Conservation (phyloP, 176 grass and related monocot genomes). For the Eremochloa ophiuroides region DNA sequence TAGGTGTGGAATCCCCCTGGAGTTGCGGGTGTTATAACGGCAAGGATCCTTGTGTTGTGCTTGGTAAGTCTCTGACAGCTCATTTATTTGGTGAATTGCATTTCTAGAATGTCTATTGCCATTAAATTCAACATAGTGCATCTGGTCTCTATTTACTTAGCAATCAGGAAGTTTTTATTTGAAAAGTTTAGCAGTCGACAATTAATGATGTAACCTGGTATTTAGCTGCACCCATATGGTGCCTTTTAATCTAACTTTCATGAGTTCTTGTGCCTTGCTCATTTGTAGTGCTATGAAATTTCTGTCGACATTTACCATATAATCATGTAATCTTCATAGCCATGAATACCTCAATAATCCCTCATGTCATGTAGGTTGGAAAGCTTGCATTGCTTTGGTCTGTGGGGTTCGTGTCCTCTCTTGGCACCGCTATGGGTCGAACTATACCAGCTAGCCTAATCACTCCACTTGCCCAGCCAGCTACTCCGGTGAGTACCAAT, state of each 20-base stretch:
- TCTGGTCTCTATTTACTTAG: neutral
- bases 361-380: slow-evolving; percentile 71
- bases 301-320: neutral
- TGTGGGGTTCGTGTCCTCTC: slow-evolving; percentile 87
- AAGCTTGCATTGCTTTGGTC: slow-evolving; percentile 95
- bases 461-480: too few relatives aligned
- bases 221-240: neutral
- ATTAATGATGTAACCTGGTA: neutral
- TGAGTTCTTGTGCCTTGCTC: neutral
- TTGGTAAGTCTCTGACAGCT: slow-evolving; percentile 52
- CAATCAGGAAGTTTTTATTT: neutral
- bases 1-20: slow-evolving; percentile 99
- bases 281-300: neutral
- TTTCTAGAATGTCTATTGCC: neutral
- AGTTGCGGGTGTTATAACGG: slow-evolving; percentile 95
- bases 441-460: too few relatives aligned
- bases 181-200: neutral
- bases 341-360: neutral
- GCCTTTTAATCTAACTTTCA: neutral
- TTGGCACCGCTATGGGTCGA: too few relatives aligned
- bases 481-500: too few relatives aligned
- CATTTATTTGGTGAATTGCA: slow-evolving; percentile 2
- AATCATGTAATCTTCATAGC: neutral
- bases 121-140: neutral
- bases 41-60: slow-evolving; percentile 91